Percentiles rank a stretch among this genome's conserved stretches.
Evolutionary conservation across 1,139 yeast species (phyloP).

Genomic region (Diutina pseudorugosa): DNA sequence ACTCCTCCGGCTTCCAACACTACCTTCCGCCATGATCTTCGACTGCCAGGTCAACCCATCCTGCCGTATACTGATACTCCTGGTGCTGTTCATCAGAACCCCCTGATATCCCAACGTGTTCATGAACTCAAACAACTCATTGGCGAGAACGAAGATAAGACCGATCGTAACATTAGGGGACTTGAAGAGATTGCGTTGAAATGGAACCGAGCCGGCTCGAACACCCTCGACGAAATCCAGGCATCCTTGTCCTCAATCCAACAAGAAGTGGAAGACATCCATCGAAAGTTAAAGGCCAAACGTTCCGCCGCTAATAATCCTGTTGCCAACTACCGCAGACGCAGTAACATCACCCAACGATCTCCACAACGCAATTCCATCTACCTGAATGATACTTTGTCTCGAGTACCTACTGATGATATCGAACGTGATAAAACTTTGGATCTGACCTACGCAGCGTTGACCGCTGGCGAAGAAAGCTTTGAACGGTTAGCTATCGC

Average conservation of each 20-base stretch:
- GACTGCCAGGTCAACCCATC: not conserved
- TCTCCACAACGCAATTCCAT: not conserved
- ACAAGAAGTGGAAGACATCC: not conserved
- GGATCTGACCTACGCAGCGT: constrained; percentile 1
- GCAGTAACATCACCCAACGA: not conserved
- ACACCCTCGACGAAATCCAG: not conserved
- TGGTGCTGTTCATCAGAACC: too few species aligned
- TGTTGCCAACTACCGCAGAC: not conserved
- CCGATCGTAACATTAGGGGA: not conserved
- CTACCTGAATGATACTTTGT: not conserved
- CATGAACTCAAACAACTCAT: not conserved
- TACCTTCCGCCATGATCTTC: constrained; percentile 1
- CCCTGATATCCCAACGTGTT: not conserved
- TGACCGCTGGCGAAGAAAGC: not conserved
- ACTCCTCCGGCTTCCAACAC: not conserved
- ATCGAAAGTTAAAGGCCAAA: not conserved
- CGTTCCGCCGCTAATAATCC: too few species aligned
- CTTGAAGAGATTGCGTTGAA: not conserved
- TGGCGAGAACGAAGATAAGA: not conserved
- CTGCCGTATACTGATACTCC: too few species aligned
- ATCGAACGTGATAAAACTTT: not conserved
- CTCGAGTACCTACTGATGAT: not conserved
- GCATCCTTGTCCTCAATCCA: not conserved
- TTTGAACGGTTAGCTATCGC: not conserved
- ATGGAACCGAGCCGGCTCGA: not conserved